A percentile compares a stretch with the other conserved stretches of the same genome.
phyloP scores from a whole-genome alignment of 2,329 filamentous ascomycete species.

The Diplodia intermedia region DNA sequence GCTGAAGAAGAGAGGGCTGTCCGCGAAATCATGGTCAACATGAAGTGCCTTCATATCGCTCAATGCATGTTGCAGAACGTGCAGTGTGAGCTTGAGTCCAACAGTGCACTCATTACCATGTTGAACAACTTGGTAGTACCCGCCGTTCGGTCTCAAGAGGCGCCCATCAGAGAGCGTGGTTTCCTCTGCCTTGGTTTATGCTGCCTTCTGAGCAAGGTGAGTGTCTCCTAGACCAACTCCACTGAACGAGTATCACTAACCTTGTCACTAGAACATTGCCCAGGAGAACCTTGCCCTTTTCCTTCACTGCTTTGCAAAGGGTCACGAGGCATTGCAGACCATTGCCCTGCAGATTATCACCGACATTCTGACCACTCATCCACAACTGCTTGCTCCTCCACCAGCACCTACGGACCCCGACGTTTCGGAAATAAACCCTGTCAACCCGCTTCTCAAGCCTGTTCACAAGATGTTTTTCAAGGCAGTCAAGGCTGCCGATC shows the following conservation, averaged over 20 bases:
- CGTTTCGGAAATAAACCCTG: conserved; percentile 44
- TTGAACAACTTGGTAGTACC: conserved; percentile 96
- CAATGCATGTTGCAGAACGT: conserved; percentile 98
- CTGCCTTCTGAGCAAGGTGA: conserved; percentile 82
- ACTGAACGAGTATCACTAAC: background rate
- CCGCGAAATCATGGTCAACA: conserved; percentile 92
- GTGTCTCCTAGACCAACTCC: conserved; percentile 33
- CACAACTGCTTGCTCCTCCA: conserved; percentile 70
- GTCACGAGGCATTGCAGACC: conserved; percentile 86
- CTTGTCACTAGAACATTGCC: conserved; percentile 70
- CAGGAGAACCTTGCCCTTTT: conserved; percentile 92
- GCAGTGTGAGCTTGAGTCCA: conserved; percentile 83
- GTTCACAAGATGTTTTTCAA: conserved; percentile 87
- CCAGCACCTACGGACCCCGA: conserved; percentile 39
- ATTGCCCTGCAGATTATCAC: conserved; percentile 90
- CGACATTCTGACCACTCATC: conserved; percentile 90
- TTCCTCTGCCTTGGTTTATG: conserved; percentile 89
- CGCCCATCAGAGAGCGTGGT: conserved; percentile 88
- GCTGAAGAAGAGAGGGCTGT: conserved; percentile 67
- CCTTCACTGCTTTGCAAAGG: conserved; percentile 94
- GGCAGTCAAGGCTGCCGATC: conserved; percentile 66
- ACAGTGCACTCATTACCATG: conserved; percentile 94
- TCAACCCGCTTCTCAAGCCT: conserved; percentile 59
- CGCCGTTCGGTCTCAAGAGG: conserved; percentile 90
- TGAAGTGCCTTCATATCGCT: conserved; percentile 97